phyloP scores from a whole-genome alignment of 768 basidiomycete species.

The Boletus edulis region DNA sequence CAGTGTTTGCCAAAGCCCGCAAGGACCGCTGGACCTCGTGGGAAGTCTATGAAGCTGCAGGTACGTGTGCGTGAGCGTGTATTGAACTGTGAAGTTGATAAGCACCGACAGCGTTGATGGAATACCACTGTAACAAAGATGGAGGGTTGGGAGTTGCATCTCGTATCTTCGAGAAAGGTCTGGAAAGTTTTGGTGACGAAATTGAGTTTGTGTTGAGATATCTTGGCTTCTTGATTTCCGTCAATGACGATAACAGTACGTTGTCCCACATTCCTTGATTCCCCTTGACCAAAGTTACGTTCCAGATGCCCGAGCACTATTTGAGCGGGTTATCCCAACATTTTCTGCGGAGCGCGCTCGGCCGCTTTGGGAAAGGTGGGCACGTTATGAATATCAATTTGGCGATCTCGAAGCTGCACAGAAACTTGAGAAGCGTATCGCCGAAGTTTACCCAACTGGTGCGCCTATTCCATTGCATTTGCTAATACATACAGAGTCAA shows the following conservation, averaged over 20 bases:
- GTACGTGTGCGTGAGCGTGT: conserved; percentile 37
- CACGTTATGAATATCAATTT: conserved; percentile 91
- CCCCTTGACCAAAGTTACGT: conserved; percentile 1
- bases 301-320: conserved; percentile 91
- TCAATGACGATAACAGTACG: conserved; percentile 95
- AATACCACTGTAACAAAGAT: conserved; percentile 87
- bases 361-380: conserved; percentile 95
- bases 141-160: conserved; percentile 71
- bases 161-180: conserved; percentile 90
- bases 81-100: conserved; percentile 2
- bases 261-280: conserved; percentile 9
- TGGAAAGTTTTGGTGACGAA: conserved; percentile 80
- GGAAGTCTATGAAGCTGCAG: conserved; percentile 93
- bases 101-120: conserved; percentile 71
- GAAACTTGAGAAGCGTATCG: conserved; percentile 86
- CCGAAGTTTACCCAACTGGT: conserved; percentile 87
- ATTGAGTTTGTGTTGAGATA: conserved; percentile 86
- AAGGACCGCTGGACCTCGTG: conserved; percentile 76
- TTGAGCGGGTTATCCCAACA: conserved; percentile 81
- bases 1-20: conserved; percentile 79
- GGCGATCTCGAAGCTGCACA: conserved; percentile 87
- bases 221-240: conserved; percentile 87
- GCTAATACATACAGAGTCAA: not conserved
- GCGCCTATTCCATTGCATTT: conserved; percentile 20
- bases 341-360: conserved; percentile 78